Evolutionary conservation across 2,329 filamentous ascomycete species (phyloP).

Genomic region (Verticillium dahliae): DNA sequence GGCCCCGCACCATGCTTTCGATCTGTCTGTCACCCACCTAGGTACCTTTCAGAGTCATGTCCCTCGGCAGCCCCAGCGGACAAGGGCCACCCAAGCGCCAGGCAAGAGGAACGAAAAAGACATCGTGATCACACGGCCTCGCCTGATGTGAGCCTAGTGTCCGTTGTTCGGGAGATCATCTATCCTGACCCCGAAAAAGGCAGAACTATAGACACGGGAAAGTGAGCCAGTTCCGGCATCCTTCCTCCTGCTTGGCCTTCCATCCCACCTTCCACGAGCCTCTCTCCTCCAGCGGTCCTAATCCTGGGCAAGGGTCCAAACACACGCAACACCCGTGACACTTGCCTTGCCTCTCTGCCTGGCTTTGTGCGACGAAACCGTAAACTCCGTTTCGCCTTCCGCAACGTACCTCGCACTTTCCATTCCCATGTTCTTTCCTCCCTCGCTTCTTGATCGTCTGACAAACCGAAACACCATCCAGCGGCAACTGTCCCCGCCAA

Average conservation of each 20-base stretch:
- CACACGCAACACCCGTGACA: background rate
- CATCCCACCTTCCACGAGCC: background rate
- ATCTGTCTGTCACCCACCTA: background rate
- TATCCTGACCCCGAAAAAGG: background rate
- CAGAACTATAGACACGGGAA: background rate
- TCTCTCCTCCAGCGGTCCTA: background rate
- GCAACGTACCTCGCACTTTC: background rate
- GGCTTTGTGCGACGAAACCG: background rate
- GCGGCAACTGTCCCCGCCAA: no score
- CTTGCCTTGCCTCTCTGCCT: background rate
- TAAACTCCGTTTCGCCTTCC: background rate
- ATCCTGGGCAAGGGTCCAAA: background rate
- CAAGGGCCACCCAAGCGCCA: background rate
- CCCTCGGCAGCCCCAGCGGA: background rate
- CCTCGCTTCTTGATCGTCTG: background rate
- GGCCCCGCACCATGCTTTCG: background rate
- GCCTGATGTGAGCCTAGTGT: background rate
- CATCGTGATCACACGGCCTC: background rate
- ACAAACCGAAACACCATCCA: background rate
- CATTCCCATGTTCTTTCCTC: background rate
- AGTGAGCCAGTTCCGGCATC: background rate
- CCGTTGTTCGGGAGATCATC: background rate
- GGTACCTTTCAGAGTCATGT: background rate
- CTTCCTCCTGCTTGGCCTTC: background rate
- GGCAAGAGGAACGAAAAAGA: background rate